Conservation (phyloP, 1,284 basidiomycete species). For the Tilletia caries region DNA sequence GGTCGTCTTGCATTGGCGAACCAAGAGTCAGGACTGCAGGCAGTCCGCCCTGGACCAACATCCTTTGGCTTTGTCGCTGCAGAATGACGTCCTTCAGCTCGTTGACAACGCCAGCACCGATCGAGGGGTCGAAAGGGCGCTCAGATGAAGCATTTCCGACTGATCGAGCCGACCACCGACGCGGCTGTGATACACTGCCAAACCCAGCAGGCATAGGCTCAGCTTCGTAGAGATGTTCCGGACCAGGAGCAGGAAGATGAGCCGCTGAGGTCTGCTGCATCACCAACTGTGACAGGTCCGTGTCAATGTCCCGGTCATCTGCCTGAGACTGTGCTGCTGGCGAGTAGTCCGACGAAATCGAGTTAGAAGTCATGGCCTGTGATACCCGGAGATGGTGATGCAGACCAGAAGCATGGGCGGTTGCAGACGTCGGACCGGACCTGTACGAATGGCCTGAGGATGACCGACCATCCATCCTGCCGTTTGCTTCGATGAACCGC, state of each 20-base stretch:
- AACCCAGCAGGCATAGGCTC: constrained; percentile 39
- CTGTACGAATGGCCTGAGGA: neutral
- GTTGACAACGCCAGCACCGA: constrained; percentile 24
- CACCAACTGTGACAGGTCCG: constrained; percentile 14
- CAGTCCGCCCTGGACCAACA: neutral
- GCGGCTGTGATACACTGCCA: constrained; percentile 23
- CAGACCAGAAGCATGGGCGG: neutral
- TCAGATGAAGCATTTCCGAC: constrained; percentile 23
- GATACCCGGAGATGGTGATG: constrained; percentile 7
- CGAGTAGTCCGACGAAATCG: neutral
- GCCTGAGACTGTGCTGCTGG: constrained; percentile 20
- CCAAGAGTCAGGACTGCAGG: neutral
- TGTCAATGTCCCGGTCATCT: neutral
- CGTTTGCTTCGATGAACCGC: constrained; percentile 11
- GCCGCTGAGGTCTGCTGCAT: constrained; percentile 32
- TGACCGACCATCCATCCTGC: neutral
- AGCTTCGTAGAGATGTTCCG: constrained; percentile 47
- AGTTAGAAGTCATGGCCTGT: constrained; percentile 11
- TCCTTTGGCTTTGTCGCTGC: constrained; percentile 16
- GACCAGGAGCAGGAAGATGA: constrained; percentile 38
- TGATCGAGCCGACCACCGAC: constrained; percentile 12
- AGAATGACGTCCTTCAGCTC: constrained; percentile 40
- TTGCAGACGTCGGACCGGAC: constrained; percentile 4
- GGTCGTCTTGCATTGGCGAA: neutral
- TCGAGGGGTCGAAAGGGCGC: constrained; percentile 9